phyloP scores from a whole-genome alignment of 805 yeast genomes.

The Komagataella pastoris region DNA sequence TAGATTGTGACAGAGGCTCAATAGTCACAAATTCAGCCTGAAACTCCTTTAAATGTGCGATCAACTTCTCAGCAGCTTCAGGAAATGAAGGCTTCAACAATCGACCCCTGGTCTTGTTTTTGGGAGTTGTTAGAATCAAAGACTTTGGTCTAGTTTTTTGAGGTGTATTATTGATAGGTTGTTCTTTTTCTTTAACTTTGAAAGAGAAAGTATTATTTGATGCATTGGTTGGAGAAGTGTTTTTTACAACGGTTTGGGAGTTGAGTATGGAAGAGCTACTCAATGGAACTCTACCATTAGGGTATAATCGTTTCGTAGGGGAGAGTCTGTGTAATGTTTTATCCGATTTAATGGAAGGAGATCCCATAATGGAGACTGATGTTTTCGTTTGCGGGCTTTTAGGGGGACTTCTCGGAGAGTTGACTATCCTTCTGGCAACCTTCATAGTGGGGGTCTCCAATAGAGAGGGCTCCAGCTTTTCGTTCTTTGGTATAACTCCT shows the following conservation, averaged over 20 bases:
- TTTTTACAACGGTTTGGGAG: not conserved
- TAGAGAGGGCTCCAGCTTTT: too few species aligned
- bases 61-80: not conserved
- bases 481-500: not conserved
- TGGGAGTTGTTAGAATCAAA: not conserved
- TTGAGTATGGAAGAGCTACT: not conserved
- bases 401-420: not conserved
- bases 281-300: not conserved
- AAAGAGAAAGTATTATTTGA: not conserved
- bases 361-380: not conserved
- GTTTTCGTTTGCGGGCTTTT: not conserved
- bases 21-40: not conserved
- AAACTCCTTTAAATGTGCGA: not conserved
- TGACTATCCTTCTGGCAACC: not conserved
- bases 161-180: not conserved
- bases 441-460: not conserved
- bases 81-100: not conserved
- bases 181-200: not conserved
- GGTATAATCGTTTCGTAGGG: not conserved
- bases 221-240: not conserved
- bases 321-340: not conserved
- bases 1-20: not conserved
- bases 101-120: not conserved
- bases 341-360: not conserved
- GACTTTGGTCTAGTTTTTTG: not conserved